These are phyloP conservation scores for Neurospora sp. DNA, from an alignment of 495 filamentous ascomycete genomes.

Conservation along the genomic window DNA sequence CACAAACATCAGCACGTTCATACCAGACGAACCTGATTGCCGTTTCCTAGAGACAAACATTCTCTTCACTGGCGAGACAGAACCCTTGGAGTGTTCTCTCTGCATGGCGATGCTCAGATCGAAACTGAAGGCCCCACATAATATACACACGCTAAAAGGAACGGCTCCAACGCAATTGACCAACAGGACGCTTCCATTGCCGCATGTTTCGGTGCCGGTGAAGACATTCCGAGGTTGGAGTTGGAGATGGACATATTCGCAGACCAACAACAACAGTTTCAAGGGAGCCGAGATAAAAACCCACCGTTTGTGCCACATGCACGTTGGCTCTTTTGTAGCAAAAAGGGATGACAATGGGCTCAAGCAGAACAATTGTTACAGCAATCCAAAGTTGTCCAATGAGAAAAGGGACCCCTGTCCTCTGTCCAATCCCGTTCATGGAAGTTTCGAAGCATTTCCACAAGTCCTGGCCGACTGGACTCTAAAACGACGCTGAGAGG, in stretches of 20 bases:
- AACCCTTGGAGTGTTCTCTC: background rate
- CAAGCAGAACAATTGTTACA: background rate
- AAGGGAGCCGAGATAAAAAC: background rate
- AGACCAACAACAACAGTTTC: background rate
- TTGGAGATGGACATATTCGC: background rate
- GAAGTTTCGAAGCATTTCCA: constrained; percentile 22
- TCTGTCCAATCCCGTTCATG: constrained; percentile 4
- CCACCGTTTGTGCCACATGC: background rate
- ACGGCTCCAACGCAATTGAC: background rate
- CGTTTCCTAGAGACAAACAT: background rate
- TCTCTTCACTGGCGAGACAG: background rate
- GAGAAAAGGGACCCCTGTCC: background rate
- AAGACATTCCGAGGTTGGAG: background rate
- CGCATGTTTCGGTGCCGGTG: background rate
- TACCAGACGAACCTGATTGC: background rate
- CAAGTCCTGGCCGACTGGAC: constrained; percentile 1
- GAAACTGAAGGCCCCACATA: background rate
- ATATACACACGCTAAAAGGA: background rate
- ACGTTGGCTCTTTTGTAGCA: background rate
- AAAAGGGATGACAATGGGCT: background rate
- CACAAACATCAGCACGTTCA: background rate
- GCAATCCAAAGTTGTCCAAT: background rate
- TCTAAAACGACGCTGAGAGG: constrained; percentile 4
- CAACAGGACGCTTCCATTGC: background rate
- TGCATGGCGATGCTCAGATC: background rate